phyloP scores from a whole-genome alignment of 805 yeast genomes.

The Pichia heedii region DNA sequence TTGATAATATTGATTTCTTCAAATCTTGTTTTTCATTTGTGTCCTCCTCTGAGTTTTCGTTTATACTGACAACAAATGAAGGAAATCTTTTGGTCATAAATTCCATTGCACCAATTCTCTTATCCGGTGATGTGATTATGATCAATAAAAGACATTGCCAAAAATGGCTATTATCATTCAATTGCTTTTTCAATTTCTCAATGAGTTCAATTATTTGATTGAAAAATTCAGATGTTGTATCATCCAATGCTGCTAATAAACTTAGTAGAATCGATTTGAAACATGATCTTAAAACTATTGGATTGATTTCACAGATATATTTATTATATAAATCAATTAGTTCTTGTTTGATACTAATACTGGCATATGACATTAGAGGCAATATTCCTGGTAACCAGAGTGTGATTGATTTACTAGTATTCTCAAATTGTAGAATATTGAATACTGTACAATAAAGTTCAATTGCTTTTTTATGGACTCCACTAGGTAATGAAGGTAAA shows the following conservation, averaged over 20 bases:
- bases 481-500: constrained; percentile 78
- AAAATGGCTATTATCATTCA: constrained; percentile 64
- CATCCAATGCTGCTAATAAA: constrained; percentile 83
- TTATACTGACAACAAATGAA: constrained; percentile 26
- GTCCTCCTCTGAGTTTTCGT: neutral
- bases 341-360: constrained; percentile 79
- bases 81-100: constrained; percentile 70
- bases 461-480: constrained; percentile 86
- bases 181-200: constrained; percentile 45
- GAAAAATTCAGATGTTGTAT: constrained; percentile 81
- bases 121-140: constrained; percentile 70
- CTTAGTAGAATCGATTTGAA: constrained; percentile 66
- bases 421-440: constrained; percentile 46
- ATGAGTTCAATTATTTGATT: constrained; percentile 49
- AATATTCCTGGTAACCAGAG: constrained; percentile 91
- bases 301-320: constrained; percentile 45
- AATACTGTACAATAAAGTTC: constrained; percentile 70
- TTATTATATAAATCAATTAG: constrained; percentile 53
- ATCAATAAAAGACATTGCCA: constrained; percentile 79
- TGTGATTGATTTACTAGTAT: constrained; percentile 46
- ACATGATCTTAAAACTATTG: constrained; percentile 40
- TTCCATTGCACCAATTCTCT: constrained; percentile 72
- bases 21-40: constrained; percentile 2
- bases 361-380: constrained; percentile 81
- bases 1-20: constrained; percentile 17